phyloP scores from a whole-genome alignment of 225 moss, liverwort and hornwort genomes.

The Sphagnum contortum region DNA sequence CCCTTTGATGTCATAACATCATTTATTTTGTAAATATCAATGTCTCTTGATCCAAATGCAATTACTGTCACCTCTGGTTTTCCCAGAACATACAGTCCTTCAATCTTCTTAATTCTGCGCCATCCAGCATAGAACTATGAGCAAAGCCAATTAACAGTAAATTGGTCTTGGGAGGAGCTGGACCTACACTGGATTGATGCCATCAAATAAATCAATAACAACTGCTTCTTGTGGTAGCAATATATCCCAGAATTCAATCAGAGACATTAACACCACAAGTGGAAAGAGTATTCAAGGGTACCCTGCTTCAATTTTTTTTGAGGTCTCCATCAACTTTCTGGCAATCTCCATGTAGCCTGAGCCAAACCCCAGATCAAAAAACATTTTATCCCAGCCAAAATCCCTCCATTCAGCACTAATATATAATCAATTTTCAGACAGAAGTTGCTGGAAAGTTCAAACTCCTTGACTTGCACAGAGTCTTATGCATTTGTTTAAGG shows the following conservation, averaged over 20 bases:
- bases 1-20: constrained; percentile 85
- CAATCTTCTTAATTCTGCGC: constrained; percentile 54
- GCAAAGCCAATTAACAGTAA: too few relatives aligned
- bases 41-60: constrained; percentile 70
- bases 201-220: too few relatives aligned
- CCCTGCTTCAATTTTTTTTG: constrained; percentile 76
- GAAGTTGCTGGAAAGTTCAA: too few relatives aligned
- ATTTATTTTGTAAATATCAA: constrained; percentile 94
- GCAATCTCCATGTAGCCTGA: constrained; percentile 71
- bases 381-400: not conserved
- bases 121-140: not conserved
- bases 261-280: too few relatives aligned
- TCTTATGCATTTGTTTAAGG: too few relatives aligned
- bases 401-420: too few relatives aligned
- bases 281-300: constrained; percentile 16
- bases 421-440: too few relatives aligned
- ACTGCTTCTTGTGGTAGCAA: too few relatives aligned
- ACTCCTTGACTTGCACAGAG: too few relatives aligned
- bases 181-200: too few relatives aligned
- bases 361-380: not conserved
- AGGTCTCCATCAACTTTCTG: constrained; percentile 80
- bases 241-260: too few relatives aligned
- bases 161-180: too few relatives aligned
- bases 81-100: constrained; percentile 75
- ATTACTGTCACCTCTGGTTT: constrained; percentile 92